These are phyloP conservation scores for Monosporozyma aerobia DNA, from an alignment of 805 yeast genomes.

Conservation along the genomic window DNA sequence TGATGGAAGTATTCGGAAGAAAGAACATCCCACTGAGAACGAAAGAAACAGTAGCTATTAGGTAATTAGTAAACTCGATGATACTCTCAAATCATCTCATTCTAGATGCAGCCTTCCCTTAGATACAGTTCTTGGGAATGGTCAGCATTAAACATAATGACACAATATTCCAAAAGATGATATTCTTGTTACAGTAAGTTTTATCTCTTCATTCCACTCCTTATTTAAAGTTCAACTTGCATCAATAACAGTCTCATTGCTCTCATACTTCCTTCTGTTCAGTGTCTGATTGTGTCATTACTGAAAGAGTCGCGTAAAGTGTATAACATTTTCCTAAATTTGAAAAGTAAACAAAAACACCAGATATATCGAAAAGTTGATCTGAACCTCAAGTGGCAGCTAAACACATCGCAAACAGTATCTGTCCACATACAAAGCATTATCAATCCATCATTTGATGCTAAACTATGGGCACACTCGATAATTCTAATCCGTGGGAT, in stretches of 20 bases:
- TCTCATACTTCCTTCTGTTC: background rate
- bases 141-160: no score
- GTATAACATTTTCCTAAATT: background rate
- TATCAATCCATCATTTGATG: background rate
- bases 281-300: background rate
- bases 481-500: background rate
- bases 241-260: background rate
- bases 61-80: no score
- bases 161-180: no score
- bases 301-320: background rate
- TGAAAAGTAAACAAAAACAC: slow-evolving; percentile 4
- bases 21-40: no score
- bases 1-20: no score
- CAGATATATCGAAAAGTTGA: background rate
- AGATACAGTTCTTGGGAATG: no score
- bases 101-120: no score
- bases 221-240: no score
- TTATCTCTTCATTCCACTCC: no score
- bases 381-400: background rate
- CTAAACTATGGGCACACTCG: background rate
- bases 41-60: no score
- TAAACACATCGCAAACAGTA: background rate
- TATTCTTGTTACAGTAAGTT: no score
- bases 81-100: no score
- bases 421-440: background rate